Conservation (phyloP, 495 filamentous ascomycete species). For the Elasticomyces elasticus region DNA sequence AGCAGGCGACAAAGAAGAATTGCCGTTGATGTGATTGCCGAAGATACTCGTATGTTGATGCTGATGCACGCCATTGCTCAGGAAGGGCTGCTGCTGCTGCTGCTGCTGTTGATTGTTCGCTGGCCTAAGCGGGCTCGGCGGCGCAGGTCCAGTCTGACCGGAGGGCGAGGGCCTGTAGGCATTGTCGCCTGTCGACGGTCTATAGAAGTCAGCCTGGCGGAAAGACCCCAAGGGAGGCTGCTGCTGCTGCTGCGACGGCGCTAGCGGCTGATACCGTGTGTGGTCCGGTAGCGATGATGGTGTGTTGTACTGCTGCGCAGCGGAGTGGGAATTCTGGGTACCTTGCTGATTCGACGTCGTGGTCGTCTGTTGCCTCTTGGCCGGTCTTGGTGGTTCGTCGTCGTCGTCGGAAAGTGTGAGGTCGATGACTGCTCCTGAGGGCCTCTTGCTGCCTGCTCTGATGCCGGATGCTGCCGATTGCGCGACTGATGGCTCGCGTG, state of each 20-base stretch:
- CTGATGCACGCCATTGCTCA: not conserved
- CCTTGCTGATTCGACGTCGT: not conserved
- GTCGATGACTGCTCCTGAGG: constrained; percentile 60
- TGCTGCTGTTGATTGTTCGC: not conserved
- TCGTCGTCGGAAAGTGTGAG: constrained; percentile 68
- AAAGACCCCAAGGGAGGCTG: too few species aligned
- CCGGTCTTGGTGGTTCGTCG: constrained; percentile 42
- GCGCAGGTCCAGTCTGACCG: not conserved
- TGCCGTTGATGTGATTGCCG: not conserved
- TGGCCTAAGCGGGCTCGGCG: not conserved
- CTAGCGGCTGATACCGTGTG: not conserved
- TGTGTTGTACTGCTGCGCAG: constrained; percentile 10
- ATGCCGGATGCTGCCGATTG: constrained; percentile 33
- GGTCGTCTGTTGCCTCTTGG: constrained; percentile 14
- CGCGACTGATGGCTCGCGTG: constrained; percentile 43
- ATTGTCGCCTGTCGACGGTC: constrained; percentile 5
- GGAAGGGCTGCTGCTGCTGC: not conserved
- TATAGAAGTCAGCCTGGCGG: constrained; percentile 9
- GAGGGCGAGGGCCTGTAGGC: not conserved
- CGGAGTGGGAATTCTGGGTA: not conserved
- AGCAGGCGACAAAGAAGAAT: not conserved
- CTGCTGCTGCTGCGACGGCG: not conserved
- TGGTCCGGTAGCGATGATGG: constrained; percentile 13
- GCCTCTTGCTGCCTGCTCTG: constrained; percentile 47
- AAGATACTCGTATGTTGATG: not conserved